Evolutionary conservation across 129 eudicot species (phyloP).

Genomic region (Escallonia rubra): DNA sequence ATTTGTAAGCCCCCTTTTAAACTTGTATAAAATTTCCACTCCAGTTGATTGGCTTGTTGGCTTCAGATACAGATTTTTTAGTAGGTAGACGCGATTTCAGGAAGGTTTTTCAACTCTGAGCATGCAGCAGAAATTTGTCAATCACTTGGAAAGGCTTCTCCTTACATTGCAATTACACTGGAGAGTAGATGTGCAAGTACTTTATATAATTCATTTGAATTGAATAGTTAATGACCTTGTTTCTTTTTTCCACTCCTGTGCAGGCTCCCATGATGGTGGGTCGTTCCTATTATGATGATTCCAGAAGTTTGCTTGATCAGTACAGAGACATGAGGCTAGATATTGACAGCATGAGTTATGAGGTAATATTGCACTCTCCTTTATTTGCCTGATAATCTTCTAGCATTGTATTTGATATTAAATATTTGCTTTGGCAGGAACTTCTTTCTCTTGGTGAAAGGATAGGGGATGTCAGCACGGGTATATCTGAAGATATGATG

Average conservation of each 20-base stretch:
- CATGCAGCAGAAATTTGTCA: too few relatives aligned
- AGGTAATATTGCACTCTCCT: conserved; percentile 23
- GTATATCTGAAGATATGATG: conserved; percentile 45
- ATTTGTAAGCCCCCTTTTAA: too few relatives aligned
- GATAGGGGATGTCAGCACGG: conserved; percentile 49
- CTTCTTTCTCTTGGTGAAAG: conserved; percentile 54
- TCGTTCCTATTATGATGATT: conserved; percentile 30
- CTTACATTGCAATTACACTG: too few relatives aligned
- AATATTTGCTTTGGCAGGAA: conserved; percentile 28
- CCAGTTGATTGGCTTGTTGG: too few relatives aligned
- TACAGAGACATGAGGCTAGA: conserved; percentile 61
- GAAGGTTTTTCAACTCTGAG: too few relatives aligned
- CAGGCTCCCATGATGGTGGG: conserved; percentile 31
- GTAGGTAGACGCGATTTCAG: too few relatives aligned
- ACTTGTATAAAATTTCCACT: too few relatives aligned
- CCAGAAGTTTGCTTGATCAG: conserved; percentile 39
- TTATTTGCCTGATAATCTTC: neutral
- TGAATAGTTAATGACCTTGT: too few relatives aligned
- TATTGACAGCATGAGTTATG: conserved; percentile 53
- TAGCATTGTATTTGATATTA: neutral
- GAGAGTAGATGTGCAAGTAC: too few relatives aligned
- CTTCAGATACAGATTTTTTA: too few relatives aligned
- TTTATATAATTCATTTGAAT: too few relatives aligned
- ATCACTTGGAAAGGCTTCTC: too few relatives aligned
- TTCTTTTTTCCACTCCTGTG: neutral